Conservation (phyloP, 2,329 filamentous ascomycete genomes). For the Exophiala spinifera region DNA sequence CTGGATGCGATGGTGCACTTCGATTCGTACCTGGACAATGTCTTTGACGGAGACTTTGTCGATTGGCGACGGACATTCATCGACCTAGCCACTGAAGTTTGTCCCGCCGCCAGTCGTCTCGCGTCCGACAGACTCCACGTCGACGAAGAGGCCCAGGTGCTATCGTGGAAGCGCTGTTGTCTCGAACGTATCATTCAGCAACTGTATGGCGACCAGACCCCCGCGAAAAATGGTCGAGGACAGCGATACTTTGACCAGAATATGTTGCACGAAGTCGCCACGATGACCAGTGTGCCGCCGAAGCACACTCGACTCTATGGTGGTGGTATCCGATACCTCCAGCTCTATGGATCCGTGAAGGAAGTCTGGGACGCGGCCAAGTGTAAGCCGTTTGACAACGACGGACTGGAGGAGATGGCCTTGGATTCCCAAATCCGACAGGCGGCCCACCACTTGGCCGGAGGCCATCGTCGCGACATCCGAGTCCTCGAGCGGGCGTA, state of each 20-base stretch:
- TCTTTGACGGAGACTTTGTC: too few species aligned
- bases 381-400: neutral
- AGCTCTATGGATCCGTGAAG: neutral
- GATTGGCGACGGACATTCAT: neutral
- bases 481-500: neutral
- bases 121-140: neutral
- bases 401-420: neutral
- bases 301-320: neutral
- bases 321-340: neutral
- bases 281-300: neutral
- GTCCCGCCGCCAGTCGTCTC: neutral
- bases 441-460: neutral
- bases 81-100: neutral
- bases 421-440: neutral
- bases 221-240: neutral
- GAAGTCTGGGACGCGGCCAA: neutral
- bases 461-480: neutral
- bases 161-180: neutral
- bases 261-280: neutral
- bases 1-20: too few species aligned
- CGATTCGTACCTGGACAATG: too few species aligned
- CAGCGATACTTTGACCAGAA: neutral
- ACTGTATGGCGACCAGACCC: neutral
- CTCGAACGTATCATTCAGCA: neutral
- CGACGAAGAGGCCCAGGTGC: neutral